Conservation (phyloP, 2,329 filamentous ascomycete genomes). For the Apiospora marii region DNA sequence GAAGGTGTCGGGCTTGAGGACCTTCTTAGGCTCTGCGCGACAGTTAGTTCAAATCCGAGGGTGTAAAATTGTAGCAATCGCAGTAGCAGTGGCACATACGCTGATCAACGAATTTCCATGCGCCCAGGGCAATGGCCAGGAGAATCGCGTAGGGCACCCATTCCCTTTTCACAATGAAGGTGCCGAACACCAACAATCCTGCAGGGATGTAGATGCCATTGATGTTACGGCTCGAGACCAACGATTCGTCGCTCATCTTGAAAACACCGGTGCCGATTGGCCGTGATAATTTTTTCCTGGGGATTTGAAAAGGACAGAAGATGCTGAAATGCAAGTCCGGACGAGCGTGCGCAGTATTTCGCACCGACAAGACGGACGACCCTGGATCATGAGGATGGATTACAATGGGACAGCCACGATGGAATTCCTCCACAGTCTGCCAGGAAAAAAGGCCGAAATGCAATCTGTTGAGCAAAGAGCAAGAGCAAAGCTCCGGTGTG, state of each 20-base stretch:
- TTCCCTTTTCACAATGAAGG: constrained; percentile 79
- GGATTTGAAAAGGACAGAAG: constrained; percentile 1
- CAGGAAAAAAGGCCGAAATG: constrained; percentile 12
- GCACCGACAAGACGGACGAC: constrained; percentile 8
- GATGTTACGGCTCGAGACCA: constrained; percentile 69
- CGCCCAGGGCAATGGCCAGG: constrained; percentile 70
- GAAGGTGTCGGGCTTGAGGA: constrained; percentile 87
- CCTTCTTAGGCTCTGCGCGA: constrained; percentile 74
- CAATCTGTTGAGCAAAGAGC: constrained; percentile 15
- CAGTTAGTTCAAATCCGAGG: constrained; percentile 31
- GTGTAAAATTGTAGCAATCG: neutral
- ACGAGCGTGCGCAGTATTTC: constrained; percentile 16
- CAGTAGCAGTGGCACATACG: constrained; percentile 61
- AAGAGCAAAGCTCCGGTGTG: constrained; percentile 14
- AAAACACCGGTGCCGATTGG: constrained; percentile 20
- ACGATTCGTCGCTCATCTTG: constrained; percentile 49
- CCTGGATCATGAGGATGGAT: constrained; percentile 4
- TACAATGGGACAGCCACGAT: constrained; percentile 15
- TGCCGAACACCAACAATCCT: constrained; percentile 79
- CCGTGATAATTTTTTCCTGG: constrained; percentile 1
- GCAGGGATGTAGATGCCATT: constrained; percentile 86
- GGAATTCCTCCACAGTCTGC: constrained; percentile 1
- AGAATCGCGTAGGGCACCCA: constrained; percentile 76
- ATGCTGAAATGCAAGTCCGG: constrained; percentile 1
- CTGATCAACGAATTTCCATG: constrained; percentile 74